Evolutionary conservation across 495 filamentous ascomycete species (phyloP), one percentile per base, ranked within the genome.

Genomic region (Penicillium alfredii): DNA sequence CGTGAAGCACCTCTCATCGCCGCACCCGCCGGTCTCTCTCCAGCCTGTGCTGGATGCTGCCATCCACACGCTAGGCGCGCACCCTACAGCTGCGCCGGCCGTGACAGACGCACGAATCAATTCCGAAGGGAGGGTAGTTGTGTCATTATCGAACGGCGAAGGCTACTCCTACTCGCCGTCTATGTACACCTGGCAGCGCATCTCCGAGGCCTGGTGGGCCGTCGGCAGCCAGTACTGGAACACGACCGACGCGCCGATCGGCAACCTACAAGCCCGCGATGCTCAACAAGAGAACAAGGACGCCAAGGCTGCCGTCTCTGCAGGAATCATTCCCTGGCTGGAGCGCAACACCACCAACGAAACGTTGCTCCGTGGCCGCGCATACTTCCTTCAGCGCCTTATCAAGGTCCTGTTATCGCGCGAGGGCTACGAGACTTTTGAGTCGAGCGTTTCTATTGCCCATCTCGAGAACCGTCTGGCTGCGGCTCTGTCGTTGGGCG

Each of bases 141-240:
- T 96, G 3, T 87, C 87, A 0, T 69, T 99, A 25, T 86, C 79
- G 16, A 96, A 94, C 47, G 92, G 92, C 9, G 89, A 97, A 45
- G 92, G 93, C 3, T 97, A 87, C 53, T 75, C 78, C 15, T 99
- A 97, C 63, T 85, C 82, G 1, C 76, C 78, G 0, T 62, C 64
- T 11, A 81, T 97, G 79, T 88, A 76, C 51, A 73, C 79, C n/a
- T 99, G 92, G 92, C 90, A 96, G 65, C 80, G 89, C 7, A 69
- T 97, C 8, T 88, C 85, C 3, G 92, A 99, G 62, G 69, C 84
- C 1, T 99, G 92, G 93, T 99, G 93, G 92, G 89, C 92, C 2
- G 86, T 96, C 1, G 90, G 89, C 14, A 90, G 84, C 53, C 92
- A 97, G 58, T 97, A 97, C 58, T 97, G 93, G 92, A 94, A 94